phyloP scores from a whole-genome alignment of 805 yeast species.

The Candida mattraensis region DNA sequence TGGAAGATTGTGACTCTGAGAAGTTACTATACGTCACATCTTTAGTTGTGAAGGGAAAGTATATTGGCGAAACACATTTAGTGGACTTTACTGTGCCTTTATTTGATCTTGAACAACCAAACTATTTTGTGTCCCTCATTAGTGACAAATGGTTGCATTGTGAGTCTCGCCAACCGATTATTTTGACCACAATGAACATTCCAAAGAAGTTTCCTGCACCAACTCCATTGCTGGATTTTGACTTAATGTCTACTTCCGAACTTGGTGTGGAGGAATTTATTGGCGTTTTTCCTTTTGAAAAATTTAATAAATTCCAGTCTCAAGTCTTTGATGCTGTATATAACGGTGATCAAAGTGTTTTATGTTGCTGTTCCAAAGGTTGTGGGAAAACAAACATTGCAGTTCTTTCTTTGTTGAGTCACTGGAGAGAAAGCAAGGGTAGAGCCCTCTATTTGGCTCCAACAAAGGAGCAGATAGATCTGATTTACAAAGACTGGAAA shows the following conservation, averaged over 20 bases:
- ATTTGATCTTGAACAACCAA: conserved; percentile 60
- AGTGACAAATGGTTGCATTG: conserved; percentile 89
- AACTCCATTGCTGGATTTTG: conserved; percentile 54
- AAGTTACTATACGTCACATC: conserved; percentile 58
- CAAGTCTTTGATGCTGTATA: conserved; percentile 65
- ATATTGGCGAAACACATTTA: conserved; percentile 52
- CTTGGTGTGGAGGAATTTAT: conserved; percentile 49
- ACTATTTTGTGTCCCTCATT: conserved; percentile 65
- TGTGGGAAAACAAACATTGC: conserved; percentile 73
- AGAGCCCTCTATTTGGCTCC: conserved; percentile 75
- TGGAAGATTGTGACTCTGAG: conserved; percentile 86
- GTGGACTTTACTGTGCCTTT: conserved; percentile 67
- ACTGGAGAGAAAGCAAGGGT: conserved; percentile 71
- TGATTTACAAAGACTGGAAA: conserved; percentile 50
- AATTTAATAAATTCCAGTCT: conserved; percentile 73
- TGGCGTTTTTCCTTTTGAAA: conserved; percentile 44
- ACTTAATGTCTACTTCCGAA: conserved; percentile 48
- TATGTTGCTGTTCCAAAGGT: conserved; percentile 75
- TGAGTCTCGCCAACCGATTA: conserved; percentile 59
- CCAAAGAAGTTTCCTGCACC: conserved; percentile 69
- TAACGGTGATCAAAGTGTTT: conserved; percentile 49
- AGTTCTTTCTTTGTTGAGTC: conserved; percentile 68
- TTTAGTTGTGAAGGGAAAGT: conserved; percentile 49
- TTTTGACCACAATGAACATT: conserved; percentile 47
- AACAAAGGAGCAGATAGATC: conserved; percentile 53